phyloP scores from a whole-genome alignment of 345 rosid genomes.

The Pistacia integerrima region DNA sequence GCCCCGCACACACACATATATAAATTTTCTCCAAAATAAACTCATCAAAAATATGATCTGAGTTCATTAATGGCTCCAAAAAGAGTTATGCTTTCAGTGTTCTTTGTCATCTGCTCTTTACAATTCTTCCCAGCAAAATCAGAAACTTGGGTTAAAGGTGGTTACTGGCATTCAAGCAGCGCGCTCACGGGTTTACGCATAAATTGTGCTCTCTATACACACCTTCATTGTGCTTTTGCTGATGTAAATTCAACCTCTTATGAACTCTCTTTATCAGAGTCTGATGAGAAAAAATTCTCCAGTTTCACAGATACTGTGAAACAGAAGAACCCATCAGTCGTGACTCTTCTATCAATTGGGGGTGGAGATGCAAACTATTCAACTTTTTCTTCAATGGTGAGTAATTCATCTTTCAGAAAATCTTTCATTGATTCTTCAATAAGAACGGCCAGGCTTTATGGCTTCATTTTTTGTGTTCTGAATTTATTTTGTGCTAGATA shows the following conservation, averaged over 20 bases:
- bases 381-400: constrained; percentile 3
- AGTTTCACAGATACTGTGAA: background rate
- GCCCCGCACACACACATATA: no score
- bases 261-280: background rate
- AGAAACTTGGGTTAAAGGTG: constrained; percentile 35
- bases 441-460: constrained; percentile 18
- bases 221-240: constrained; percentile 38
- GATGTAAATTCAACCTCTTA: constrained; percentile 25
- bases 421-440: constrained; percentile 12
- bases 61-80: background rate
- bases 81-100: background rate
- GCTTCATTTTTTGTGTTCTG: background rate
- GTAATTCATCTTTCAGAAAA: constrained; percentile 16
- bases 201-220: constrained; percentile 34
- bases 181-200: constrained; percentile 20
- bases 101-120: background rate
- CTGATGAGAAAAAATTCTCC: background rate
- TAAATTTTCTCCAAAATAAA: no score
- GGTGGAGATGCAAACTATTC: constrained; percentile 4
- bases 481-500: background rate
- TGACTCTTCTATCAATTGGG: constrained; percentile 24
- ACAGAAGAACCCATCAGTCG: constrained; percentile 27
- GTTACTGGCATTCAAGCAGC: no score
- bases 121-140: constrained; percentile 9
- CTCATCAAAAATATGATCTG: no score